phyloP scores from a whole-genome alignment of 352 stramenopile species.

The Pythium aphanidermatum region DNA sequence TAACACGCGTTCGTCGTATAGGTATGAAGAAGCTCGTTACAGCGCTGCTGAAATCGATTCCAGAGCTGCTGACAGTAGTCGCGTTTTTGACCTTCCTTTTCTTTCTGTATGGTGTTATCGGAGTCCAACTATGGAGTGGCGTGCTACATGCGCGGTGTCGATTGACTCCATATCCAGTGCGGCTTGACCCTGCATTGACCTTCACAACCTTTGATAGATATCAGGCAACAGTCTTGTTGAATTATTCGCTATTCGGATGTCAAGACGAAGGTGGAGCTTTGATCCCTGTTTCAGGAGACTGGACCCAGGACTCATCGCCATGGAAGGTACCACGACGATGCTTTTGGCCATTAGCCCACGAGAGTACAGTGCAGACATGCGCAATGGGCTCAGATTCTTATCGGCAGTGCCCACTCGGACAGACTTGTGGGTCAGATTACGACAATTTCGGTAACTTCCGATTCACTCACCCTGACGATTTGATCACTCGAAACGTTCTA shows the following conservation, averaged over 20 bases:
- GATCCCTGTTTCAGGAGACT: slow-evolving; percentile 31
- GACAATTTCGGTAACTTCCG: slow-evolving; percentile 54
- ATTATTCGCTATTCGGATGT: slow-evolving; percentile 32
- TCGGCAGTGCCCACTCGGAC: slow-evolving; percentile 30
- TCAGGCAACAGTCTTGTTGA: slow-evolving; percentile 24
- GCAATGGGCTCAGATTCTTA: slow-evolving; percentile 32
- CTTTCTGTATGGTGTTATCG: slow-evolving; percentile 81
- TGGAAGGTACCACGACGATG: slow-evolving; percentile 63
- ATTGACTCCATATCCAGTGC: slow-evolving; percentile 62
- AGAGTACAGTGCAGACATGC: slow-evolving; percentile 49
- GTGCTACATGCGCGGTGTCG: slow-evolving; percentile 59
- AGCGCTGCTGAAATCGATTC: slow-evolving; percentile 68
- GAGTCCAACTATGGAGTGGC: slow-evolving; percentile 75
- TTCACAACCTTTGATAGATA: slow-evolving; percentile 26
- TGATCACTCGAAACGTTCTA: slow-evolving; percentile 32
- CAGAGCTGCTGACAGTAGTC: slow-evolving; percentile 70
- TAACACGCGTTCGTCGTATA: slow-evolving; percentile 12
- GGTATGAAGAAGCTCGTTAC: slow-evolving; percentile 77
- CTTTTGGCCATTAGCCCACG: slow-evolving; percentile 86
- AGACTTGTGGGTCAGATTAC: slow-evolving; percentile 61
- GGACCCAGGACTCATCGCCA: slow-evolving; percentile 43
- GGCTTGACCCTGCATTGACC: slow-evolving; percentile 30
- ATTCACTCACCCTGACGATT: slow-evolving; percentile 41
- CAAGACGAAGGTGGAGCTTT: slow-evolving; percentile 21
- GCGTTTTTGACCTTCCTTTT: slow-evolving; percentile 81